Conservation (phyloP, 768 basidiomycete genomes). For the Terana coerulea region DNA sequence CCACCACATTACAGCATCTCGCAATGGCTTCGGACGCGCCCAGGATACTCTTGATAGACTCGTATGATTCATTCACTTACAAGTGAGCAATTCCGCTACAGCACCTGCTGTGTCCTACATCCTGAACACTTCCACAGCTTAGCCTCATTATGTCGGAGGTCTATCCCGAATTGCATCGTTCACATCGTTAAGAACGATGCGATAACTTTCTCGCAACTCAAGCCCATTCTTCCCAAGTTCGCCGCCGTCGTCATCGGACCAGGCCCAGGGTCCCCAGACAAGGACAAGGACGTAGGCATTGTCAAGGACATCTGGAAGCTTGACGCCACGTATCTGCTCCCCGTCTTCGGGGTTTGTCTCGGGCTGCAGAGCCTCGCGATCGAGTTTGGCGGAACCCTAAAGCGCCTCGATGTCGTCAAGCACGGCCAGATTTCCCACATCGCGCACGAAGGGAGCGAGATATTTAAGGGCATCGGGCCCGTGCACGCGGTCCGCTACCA, state of each 20-base stretch:
- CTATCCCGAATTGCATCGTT: constrained; percentile 58
- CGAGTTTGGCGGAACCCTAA: constrained; percentile 59
- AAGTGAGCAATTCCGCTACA: constrained; percentile 54
- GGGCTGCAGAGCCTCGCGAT: constrained; percentile 75
- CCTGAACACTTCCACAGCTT: constrained; percentile 41
- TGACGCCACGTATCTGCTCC: constrained; percentile 45
- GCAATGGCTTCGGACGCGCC: constrained; percentile 32
- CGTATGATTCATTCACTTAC: constrained; percentile 87
- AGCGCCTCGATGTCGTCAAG: constrained; percentile 64
- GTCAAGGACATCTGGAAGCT: constrained; percentile 71
- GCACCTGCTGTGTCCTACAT: neutral
- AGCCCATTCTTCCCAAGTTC: constrained; percentile 55
- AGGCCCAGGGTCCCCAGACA: constrained; percentile 75
- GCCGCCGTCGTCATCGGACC: constrained; percentile 73
- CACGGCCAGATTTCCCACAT: constrained; percentile 73
- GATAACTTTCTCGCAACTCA: constrained; percentile 44
- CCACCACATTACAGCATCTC: neutral
- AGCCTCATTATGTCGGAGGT: constrained; percentile 61
- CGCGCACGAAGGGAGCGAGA: constrained; percentile 49
- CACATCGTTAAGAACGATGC: constrained; percentile 75
- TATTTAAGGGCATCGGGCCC: constrained; percentile 55
- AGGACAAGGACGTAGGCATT: constrained; percentile 59
- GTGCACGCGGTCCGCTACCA: constrained; percentile 75
- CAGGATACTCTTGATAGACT: constrained; percentile 70
- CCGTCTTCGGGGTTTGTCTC: constrained; percentile 81